phyloP scores from a whole-genome alignment of 2,329 filamentous ascomycete species.

The Fusarium vanettenii region DNA sequence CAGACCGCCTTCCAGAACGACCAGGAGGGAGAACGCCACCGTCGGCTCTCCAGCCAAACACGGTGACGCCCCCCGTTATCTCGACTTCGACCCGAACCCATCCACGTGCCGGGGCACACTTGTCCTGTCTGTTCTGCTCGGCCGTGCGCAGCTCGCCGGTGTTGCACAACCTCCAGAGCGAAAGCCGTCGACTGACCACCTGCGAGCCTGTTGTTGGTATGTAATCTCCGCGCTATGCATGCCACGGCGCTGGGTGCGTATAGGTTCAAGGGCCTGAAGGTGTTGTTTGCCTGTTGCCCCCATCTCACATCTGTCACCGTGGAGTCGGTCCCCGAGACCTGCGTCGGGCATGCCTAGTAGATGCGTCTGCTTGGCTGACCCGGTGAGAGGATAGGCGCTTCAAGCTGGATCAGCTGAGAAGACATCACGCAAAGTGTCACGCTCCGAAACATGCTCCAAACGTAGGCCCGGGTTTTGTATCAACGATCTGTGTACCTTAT shows the following conservation, averaged over 20 bases:
- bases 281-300: background rate
- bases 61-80: background rate
- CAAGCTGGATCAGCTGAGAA: conserved; percentile 13
- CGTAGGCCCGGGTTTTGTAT: background rate
- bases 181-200: conserved; percentile 8
- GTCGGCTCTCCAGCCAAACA: conserved; percentile 10
- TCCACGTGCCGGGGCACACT: conserved; percentile 18
- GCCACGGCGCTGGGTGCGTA: background rate
- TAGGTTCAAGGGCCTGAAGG: background rate
- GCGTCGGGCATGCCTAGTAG: conserved; percentile 18
- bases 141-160: conserved; percentile 8
- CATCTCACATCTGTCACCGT: conserved; percentile 22
- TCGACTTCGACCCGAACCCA: conserved; percentile 11
- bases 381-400: conserved; percentile 15
- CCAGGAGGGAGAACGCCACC: background rate
- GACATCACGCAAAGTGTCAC: background rate
- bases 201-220: conserved; percentile 11
- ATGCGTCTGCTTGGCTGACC: conserved; percentile 14
- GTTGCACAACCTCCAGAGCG: conserved; percentile 18
- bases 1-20: background rate
- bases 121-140: conserved; percentile 1
- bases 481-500: conserved; percentile 7
- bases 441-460: background rate
- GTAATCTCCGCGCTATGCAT: conserved; percentile 12
- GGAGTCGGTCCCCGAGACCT: conserved; percentile 26